Evolutionary conservation across 371 early-diverging fungal genomes (phyloP).

Genomic region (Mortierella sp.): DNA sequence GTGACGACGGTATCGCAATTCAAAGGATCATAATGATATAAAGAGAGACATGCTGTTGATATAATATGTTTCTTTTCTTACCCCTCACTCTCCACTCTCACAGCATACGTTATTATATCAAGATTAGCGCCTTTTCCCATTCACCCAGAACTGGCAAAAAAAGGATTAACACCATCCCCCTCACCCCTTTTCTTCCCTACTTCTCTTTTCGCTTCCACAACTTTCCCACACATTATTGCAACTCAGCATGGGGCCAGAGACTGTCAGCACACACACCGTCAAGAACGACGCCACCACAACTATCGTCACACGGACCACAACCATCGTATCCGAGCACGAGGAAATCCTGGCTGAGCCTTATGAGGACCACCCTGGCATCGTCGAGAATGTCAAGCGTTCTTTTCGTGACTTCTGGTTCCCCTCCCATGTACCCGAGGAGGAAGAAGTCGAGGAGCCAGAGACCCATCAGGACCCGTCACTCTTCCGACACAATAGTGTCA

Average conservation of each 20-base stretch:
- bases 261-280: slow-evolving; percentile 52
- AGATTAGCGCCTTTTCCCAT: neutral
- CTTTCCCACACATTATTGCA: neutral
- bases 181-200: neutral
- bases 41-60: too few relatives aligned
- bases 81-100: too few relatives aligned
- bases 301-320: slow-evolving; percentile 47
- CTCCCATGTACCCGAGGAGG: slow-evolving; percentile 8
- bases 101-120: neutral
- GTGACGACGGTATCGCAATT: too few relatives aligned
- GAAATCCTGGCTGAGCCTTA: slow-evolving; percentile 18
- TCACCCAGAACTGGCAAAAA: neutral
- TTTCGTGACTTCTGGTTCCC: slow-evolving; percentile 50
- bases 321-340: slow-evolving; percentile 49
- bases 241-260: slow-evolving; percentile 23
- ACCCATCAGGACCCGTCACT: slow-evolving; percentile 17
- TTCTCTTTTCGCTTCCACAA: neutral
- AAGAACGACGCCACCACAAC: slow-evolving; percentile 48
- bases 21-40: too few relatives aligned
- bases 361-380: slow-evolving; percentile 14
- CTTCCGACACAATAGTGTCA: slow-evolving; percentile 28
- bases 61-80: too few relatives aligned
- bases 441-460: slow-evolving; percentile 12
- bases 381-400: slow-evolving; percentile 28
- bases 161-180: neutral